Percentiles rank a stretch among this genome's conserved stretches.
These are phyloP conservation scores for Magnaporthiopsis incrustans DNA, from an alignment of 2,329 filamentous ascomycete genomes.

Conservation along the genomic window DNA sequence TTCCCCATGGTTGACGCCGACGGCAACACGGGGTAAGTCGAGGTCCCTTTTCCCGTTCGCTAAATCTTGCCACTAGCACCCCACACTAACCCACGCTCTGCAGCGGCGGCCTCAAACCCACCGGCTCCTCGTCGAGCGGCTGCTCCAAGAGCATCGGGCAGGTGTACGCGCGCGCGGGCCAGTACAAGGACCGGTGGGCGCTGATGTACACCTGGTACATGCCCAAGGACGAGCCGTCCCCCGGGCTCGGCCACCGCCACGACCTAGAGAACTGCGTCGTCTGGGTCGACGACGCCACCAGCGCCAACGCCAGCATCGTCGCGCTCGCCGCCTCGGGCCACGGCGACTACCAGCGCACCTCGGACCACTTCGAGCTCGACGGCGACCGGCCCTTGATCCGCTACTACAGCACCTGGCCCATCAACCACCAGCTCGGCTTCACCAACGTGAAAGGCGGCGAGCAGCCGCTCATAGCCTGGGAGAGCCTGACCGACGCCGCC, in stretches of 20 bases:
- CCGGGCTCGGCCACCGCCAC: slow-evolving; percentile 27
- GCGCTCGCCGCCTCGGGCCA: slow-evolving; percentile 30
- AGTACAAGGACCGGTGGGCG: slow-evolving; percentile 21
- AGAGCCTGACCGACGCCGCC: slow-evolving; percentile 27
- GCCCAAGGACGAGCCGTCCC: slow-evolving; percentile 34
- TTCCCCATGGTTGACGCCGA: slow-evolving; percentile 52
- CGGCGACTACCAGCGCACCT: slow-evolving; percentile 22
- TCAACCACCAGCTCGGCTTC: slow-evolving; percentile 29
- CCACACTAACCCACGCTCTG: background rate
- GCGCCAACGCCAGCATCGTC: slow-evolving; percentile 22
- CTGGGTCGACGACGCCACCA: slow-evolving; percentile 20
- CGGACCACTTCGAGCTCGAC: slow-evolving; percentile 12
- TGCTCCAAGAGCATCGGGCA: slow-evolving; percentile 28
- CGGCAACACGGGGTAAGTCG: slow-evolving; percentile 46
- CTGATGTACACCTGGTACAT: slow-evolving; percentile 38
- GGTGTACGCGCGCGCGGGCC: slow-evolving; percentile 26
- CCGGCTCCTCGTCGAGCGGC: slow-evolving; percentile 21
- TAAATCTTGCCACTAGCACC: background rate
- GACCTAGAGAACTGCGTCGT: slow-evolving; percentile 32
- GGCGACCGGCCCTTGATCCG: slow-evolving; percentile 20
- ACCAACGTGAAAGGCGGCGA: slow-evolving; percentile 26
- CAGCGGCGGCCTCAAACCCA: slow-evolving; percentile 26
- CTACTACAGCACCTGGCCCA: slow-evolving; percentile 22
- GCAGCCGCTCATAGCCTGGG: slow-evolving; percentile 36
- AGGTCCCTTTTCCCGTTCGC: background rate